Base-by-base conservation (phyloP, 768 basidiomycete genomes). In the Boletales sp. region DNA sequence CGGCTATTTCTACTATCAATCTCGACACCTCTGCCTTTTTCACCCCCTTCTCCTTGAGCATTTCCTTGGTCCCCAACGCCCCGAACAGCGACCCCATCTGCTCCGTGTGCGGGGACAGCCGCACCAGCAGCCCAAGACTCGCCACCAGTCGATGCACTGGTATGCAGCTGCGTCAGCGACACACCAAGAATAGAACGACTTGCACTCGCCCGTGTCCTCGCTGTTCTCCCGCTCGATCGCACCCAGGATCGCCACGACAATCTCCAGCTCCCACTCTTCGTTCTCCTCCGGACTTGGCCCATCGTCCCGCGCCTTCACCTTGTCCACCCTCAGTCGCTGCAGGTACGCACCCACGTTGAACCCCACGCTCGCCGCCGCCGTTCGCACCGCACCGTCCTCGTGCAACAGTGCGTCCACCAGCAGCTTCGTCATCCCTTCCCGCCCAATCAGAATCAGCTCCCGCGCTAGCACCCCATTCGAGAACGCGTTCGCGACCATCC, bases 241-340 rank as follows among this genome's bases (percentile, higher is more conserved):
- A 65, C 92, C 90, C 0, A 94, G 64, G n/a, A 96, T 61, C 1
- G 89, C 94, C 59, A 86, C 89, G 2, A 84, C 73, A 31, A 95
- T 68, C 71, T 96, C 94, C 0, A 88, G 74, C 60, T 91, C 84
- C 90, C 90, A 94, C 48, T 94, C 93, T 17, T 78, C 89, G 47
- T 83, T 81, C 45, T 80, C 83, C 36, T 71, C 72, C 14, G 70
- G 72, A 25, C 73, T 74, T 3, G 66, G 68, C n/a, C 53, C 61
- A 28, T 63, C 66, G 35, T 63, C 61, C 18, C 56, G 59, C 19
- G 67, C 69, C 35, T 61, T 63, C 38, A 67, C 48, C 49, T 62
- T 66, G 39, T 77, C 81, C 12, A 84, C 73, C 37, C 86, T 70
- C 14, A 70, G 73, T 51, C 74, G 77, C 72, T 94, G 90, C 41